Conservation (phyloP, 305 asterid species). For the Rubia peregrina region DNA sequence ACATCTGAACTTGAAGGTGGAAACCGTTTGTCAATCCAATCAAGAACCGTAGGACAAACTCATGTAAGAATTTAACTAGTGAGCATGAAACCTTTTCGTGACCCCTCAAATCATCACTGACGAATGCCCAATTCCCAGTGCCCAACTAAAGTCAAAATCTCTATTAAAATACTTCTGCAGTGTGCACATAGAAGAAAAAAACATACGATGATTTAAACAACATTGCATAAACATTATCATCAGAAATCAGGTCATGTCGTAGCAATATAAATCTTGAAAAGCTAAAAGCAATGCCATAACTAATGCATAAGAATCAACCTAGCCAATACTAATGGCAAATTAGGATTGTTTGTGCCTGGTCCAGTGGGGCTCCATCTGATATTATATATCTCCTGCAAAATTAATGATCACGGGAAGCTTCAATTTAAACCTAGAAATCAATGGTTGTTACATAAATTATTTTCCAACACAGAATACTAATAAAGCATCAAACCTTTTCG, state of each 20-base stretch:
- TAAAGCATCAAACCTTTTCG: slow-evolving; percentile 12
- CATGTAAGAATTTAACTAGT: no score
- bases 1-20: no score
- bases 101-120: no score
- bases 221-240: background rate
- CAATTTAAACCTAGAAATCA: background rate
- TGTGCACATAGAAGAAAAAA: no score
- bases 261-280: background rate
- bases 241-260: background rate
- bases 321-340: slow-evolving; percentile 23
- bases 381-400: slow-evolving; percentile 27
- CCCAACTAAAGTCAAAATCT: no score
- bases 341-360: slow-evolving; percentile 26
- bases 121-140: no score
- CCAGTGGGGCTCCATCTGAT: slow-evolving; percentile 36
- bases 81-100: no score
- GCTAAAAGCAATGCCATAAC: background rate
- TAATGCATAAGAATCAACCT: slow-evolving; percentile 16
- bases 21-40: no score
- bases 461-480: background rate
- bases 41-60: no score
- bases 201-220: background rate
- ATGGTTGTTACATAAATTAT: background rate
- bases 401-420: background rate
- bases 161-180: background rate